Conservation (phyloP, 768 basidiomycete genomes). For the Podaxis pistillaris region DNA sequence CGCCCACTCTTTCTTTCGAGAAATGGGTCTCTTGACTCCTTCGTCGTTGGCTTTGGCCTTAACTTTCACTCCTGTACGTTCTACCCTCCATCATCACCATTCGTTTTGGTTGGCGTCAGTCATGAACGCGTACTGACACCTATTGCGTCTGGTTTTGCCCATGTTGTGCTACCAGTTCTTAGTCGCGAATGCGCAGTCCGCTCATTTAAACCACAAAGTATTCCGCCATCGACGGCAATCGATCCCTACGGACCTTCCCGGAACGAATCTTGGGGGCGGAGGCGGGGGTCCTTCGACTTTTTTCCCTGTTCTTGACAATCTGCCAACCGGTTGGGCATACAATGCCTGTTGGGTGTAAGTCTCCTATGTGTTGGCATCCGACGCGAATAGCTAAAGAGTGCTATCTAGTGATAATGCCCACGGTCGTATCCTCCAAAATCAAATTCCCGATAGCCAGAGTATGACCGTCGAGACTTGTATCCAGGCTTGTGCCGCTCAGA, state of each 20-base stretch:
- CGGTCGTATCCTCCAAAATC: constrained; percentile 52
- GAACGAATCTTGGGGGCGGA: constrained; percentile 30
- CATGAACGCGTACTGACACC: background rate
- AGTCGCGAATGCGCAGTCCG: constrained; percentile 16
- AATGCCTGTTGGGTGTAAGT: constrained; percentile 64
- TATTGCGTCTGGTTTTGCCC: constrained; percentile 1
- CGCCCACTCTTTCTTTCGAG: constrained; percentile 15
- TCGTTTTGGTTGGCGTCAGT: background rate
- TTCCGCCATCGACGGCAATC: constrained; percentile 36
- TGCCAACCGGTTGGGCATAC: constrained; percentile 59
- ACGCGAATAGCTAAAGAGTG: constrained; percentile 2
- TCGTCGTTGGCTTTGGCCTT: constrained; percentile 33
- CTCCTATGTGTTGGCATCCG: background rate
- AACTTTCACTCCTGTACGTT: constrained; percentile 38
- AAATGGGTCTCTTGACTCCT: constrained; percentile 32
- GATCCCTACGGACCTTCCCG: constrained; percentile 44
- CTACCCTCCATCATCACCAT: background rate
- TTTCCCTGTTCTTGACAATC: constrained; percentile 47
- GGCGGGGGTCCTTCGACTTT: constrained; percentile 31
- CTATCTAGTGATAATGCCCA: constrained; percentile 52
- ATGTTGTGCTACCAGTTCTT: constrained; percentile 3
- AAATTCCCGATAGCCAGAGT: constrained; percentile 24
- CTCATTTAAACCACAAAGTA: constrained; percentile 20
- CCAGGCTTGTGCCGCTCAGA: constrained; percentile 47
- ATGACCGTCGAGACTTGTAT: constrained; percentile 68